phyloP scores from a whole-genome alignment of 2,329 filamentous ascomycete genomes.

The Cercospora sp. region DNA sequence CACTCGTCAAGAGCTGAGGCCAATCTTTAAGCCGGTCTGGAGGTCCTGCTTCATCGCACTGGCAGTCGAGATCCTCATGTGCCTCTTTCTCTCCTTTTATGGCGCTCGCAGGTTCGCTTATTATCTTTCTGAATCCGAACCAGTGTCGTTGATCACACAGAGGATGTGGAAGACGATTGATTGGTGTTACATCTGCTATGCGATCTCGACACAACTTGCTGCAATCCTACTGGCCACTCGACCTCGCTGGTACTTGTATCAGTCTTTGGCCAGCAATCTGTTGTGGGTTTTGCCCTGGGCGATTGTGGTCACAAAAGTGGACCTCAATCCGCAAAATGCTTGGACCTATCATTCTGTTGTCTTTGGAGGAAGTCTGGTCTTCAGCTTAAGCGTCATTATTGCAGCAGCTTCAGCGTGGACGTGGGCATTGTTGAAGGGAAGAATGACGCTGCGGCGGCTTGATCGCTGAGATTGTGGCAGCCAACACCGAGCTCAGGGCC shows the following conservation, averaged over 20 bases:
- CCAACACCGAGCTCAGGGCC: not conserved
- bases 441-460: slow-evolving; percentile 31
- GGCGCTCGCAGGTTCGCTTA: slow-evolving; percentile 62
- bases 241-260: slow-evolving; percentile 67
- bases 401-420: slow-evolving; percentile 56
- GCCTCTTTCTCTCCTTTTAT: slow-evolving; percentile 60
- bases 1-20: slow-evolving; percentile 19
- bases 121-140: slow-evolving; percentile 60
- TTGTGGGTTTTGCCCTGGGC: slow-evolving; percentile 72
- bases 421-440: slow-evolving; percentile 52
- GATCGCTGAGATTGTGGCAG: not conserved
- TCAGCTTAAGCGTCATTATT: slow-evolving; percentile 61
- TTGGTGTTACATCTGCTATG: slow-evolving; percentile 70
- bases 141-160: slow-evolving; percentile 61
- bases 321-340: slow-evolving; percentile 55
- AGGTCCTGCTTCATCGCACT: slow-evolving; percentile 57
- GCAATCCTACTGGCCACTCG: slow-evolving; percentile 64
- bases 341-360: slow-evolving; percentile 69
- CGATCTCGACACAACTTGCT: slow-evolving; percentile 64
- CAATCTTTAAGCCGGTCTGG: slow-evolving; percentile 56
- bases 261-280: slow-evolving; percentile 66
- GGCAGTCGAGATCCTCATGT: slow-evolving; percentile 61
- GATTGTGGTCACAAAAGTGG: slow-evolving; percentile 57
- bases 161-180: slow-evolving; percentile 63
- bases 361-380: slow-evolving; percentile 68